Conservation (phyloP, 1,284 basidiomycete species). For the Irpex lacteus region DNA sequence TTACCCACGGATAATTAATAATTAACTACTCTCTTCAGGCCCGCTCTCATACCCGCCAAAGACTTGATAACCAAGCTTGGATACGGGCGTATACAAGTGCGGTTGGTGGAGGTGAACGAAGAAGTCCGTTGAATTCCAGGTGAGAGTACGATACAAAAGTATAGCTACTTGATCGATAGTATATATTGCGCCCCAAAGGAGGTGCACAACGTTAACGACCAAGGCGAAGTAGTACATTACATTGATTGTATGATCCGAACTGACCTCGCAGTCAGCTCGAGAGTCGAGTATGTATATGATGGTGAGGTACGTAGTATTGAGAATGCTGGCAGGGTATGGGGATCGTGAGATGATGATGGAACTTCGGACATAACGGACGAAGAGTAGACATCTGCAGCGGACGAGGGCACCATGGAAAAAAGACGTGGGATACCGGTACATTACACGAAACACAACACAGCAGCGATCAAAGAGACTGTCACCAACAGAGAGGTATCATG, state of each 20-base stretch:
- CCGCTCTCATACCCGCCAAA: no score
- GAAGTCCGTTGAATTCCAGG: not conserved
- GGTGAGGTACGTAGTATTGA: not conserved
- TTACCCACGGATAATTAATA: no score
- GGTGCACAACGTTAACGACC: not conserved
- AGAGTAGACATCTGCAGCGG: not conserved
- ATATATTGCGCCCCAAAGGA: not conserved
- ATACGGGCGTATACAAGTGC: no score
- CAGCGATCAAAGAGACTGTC: conserved; percentile 12
- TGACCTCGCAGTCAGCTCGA: no score
- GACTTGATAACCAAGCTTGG: no score
- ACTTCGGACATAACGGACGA: not conserved
- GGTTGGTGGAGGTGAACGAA: no score
- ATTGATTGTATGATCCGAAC: conserved; percentile 13
- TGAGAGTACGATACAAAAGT: not conserved
- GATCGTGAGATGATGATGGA: not conserved
- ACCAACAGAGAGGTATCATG: conserved; percentile 14
- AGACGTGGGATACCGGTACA: conserved; percentile 13
- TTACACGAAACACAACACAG: conserved; percentile 18
- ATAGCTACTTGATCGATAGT: no score
- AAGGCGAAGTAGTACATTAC: conserved; percentile 31
- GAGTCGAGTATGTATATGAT: not conserved
- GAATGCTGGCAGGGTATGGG: not conserved
- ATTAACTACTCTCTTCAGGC: no score
- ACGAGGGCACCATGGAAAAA: not conserved